These are phyloP conservation scores for Coemansia sp. DNA, from an alignment of 192 early-diverging fungal species.

Conservation along the genomic window DNA sequence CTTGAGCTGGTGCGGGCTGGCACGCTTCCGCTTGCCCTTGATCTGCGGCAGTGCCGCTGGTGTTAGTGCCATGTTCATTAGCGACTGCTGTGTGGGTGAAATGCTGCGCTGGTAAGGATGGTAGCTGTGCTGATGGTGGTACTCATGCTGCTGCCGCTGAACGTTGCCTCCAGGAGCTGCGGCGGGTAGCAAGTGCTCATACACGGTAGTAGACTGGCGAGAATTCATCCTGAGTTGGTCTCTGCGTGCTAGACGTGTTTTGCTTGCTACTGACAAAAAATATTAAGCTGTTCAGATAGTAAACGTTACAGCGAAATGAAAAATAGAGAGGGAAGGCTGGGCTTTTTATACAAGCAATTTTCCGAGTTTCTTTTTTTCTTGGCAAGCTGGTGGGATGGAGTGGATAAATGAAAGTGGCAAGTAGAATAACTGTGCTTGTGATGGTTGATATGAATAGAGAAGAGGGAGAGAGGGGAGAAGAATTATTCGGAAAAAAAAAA, in stretches of 20 bases:
- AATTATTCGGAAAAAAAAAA: not conserved
- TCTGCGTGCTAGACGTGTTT: not conserved
- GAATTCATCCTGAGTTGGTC: not conserved
- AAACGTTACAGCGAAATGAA: not conserved
- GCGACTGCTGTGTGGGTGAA: conserved; percentile 5
- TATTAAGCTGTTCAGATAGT: conserved; percentile 5
- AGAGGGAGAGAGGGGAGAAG: not conserved
- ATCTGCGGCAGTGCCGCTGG: conserved; percentile 11
- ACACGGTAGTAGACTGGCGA: not conserved
- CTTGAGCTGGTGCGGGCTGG: conserved; percentile 72
- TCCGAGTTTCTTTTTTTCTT: not conserved
- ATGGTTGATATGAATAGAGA: not conserved
- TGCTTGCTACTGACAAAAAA: not conserved
- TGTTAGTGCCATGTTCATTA: not conserved
- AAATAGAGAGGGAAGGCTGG: not conserved
- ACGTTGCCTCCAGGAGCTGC: not conserved
- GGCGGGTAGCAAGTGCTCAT: conserved; percentile 6
- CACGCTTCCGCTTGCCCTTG: conserved; percentile 80
- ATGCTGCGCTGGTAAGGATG: conserved; percentile 25
- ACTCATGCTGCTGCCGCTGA: conserved; percentile 1
- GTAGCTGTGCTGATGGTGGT: conserved; percentile 5
- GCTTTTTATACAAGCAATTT: not conserved
- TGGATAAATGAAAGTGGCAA: not conserved
- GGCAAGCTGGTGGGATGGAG: not conserved
- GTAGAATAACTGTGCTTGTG: not conserved